Base-by-base conservation (phyloP, 1,284 basidiomycete species). In the Tilletia indica region DNA sequence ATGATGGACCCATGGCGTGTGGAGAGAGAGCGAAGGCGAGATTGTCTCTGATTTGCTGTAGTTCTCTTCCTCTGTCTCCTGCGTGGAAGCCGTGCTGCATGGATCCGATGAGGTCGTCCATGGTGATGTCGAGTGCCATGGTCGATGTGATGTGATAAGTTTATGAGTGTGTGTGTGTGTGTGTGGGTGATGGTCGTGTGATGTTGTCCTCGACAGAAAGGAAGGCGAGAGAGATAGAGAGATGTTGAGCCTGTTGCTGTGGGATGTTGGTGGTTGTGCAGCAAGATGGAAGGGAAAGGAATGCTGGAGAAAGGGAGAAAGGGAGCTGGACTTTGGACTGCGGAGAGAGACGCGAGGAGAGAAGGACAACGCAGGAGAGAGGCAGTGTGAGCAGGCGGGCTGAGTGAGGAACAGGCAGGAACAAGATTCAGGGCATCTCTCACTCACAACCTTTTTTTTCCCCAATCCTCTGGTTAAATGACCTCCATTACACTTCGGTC, bases 101-200 rank as follows among this genome's bases (percentile, higher is more conserved):
- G 8, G 76, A 78, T 19, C 79, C 79, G 68, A 80, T 80, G 4
- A 80, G 76, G 64, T 80, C 79, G 71, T 80, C 79, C 56, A 58
- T 58, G 56, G 25, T 58, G 69, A 80, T 73, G 56, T 80, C 79
- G 36, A 80, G 71, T 70, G 79, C 79, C 79, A 80, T 80, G 14
- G 45, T 68, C 38, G 61, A 12, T 31, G 58, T 12, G 61, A 3
- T 39, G 12, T 42, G 5, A 31, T 31, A 6, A 38, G 56, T 31
- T 31, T 21, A 25, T 21, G 11, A 14, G 21, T n/a, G 56, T 14
- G 3, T 5, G 21, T 12, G 4, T 12, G 4, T 31, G 25, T 31
- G 25, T 1, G 2, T 31, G 25, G 25, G 25, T 31, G 25, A 31
- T 31, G 25, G 25, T 31, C 25, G 25, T 31, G 25, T 31, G 25